Conservation (phyloP, 2,329 filamentous ascomycete genomes). For the Alternaria hordeiaustralica region DNA sequence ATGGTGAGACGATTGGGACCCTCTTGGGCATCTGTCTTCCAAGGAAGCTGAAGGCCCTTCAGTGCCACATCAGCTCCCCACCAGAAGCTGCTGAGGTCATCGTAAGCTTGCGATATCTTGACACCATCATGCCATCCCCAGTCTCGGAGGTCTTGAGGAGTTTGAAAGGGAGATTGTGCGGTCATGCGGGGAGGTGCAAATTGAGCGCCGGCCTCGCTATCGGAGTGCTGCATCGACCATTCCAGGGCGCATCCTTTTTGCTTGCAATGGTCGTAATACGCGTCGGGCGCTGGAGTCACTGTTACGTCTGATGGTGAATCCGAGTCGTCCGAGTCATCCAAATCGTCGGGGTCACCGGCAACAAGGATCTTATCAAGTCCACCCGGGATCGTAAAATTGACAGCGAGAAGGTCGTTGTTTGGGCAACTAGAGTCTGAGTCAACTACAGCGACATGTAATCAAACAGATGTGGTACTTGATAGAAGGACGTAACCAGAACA, state of each 20-base stretch:
- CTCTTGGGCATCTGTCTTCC: constrained; percentile 14
- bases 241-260: constrained; percentile 20
- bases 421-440: background rate
- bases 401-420: background rate
- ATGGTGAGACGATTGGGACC: constrained; percentile 18
- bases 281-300: constrained; percentile 11
- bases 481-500: background rate
- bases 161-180: constrained; percentile 12
- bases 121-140: background rate
- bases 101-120: background rate
- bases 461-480: background rate
- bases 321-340: background rate
- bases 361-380: background rate
- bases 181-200: constrained; percentile 12
- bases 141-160: constrained; percentile 3
- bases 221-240: constrained; percentile 17
- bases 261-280: constrained; percentile 12
- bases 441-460: background rate
- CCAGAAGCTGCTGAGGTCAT: background rate
- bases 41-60: constrained; percentile 14
- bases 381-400: background rate
- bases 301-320: background rate
- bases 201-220: constrained; percentile 10
- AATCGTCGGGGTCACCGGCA: background rate
- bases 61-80: constrained; percentile 25